Conservation (phyloP, 2,329 filamentous ascomycete species). For the Orbilia oligospora region DNA sequence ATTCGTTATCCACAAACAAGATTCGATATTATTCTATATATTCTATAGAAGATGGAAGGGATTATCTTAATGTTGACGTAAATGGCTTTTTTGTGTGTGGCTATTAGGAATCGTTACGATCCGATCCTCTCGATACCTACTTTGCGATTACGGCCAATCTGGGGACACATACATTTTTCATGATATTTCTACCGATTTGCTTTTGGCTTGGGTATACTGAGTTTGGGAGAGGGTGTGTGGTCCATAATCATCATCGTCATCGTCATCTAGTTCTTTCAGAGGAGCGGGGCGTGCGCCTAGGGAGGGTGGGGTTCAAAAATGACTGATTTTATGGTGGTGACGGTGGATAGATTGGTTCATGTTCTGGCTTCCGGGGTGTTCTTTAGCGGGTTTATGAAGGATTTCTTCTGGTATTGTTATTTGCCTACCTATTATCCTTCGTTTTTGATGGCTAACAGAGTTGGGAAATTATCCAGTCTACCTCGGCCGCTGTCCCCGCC, state of each 20-base stretch:
- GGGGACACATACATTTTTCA: constrained; percentile 98
- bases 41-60: too few species aligned
- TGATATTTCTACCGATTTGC: constrained; percentile 91
- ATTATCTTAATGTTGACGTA: too few species aligned
- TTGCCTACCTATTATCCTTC: neutral
- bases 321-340: constrained; percentile 6
- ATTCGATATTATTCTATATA: neutral
- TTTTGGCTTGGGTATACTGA: constrained; percentile 95
- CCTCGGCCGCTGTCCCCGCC: constrained; percentile 93
- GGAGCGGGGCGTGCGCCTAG: constrained; percentile 17
- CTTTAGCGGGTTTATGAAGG: constrained; percentile 93
- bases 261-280: neutral
- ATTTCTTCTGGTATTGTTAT: constrained; percentile 78
- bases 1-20: too few species aligned
- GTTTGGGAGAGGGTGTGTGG: constrained; percentile 85
- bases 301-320: neutral
- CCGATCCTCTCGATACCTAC: constrained; percentile 84
- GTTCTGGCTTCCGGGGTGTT: constrained; percentile 85
- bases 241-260: too few species aligned
- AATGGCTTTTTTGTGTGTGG: neutral
- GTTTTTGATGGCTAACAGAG: neutral
- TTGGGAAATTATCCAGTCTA: constrained; percentile 68
- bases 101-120: constrained; percentile 42
- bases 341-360: constrained; percentile 70
- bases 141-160: constrained; percentile 97